Percentiles rank a stretch among this genome's conserved stretches.
phyloP scores from a whole-genome alignment of 768 basidiomycete species.

The Hemileccinum rubropunctum region DNA sequence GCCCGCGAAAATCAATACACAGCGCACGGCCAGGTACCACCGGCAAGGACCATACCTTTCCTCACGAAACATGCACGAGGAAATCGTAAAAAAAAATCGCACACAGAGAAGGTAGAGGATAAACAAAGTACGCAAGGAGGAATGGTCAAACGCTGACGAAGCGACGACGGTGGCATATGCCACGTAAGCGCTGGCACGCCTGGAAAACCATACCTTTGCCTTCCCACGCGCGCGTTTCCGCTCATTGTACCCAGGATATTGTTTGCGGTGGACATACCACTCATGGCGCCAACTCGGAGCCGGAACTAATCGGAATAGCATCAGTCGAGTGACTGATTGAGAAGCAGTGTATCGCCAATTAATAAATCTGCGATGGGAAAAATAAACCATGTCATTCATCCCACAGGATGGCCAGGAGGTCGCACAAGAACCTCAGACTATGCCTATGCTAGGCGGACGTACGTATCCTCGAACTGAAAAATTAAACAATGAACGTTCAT shows the following conservation, averaged over 20 bases:
- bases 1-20: not conserved
- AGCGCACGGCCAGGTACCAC: not conserved
- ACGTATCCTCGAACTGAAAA: conserved; percentile 1
- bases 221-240: not conserved
- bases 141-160: not conserved
- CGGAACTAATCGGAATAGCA: not conserved
- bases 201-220: too few relatives aligned
- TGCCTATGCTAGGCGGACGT: not conserved
- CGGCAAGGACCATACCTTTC: too few relatives aligned
- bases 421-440: conserved; percentile 1
- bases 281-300: not conserved
- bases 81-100: not conserved
- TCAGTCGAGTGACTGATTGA: not conserved
- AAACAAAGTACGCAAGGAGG: not conserved
- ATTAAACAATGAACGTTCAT: conserved; percentile 12
- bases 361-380: not conserved
- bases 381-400: not conserved
- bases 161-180: not conserved
- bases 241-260: not conserved
- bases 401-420: conserved; percentile 2
- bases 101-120: not conserved
- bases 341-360: not conserved
- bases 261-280: not conserved
- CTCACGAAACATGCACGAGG: not conserved
- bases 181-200: not conserved